Conservation (phyloP, 495 filamentous ascomycete genomes). For the Aspergillus steynii region DNA sequence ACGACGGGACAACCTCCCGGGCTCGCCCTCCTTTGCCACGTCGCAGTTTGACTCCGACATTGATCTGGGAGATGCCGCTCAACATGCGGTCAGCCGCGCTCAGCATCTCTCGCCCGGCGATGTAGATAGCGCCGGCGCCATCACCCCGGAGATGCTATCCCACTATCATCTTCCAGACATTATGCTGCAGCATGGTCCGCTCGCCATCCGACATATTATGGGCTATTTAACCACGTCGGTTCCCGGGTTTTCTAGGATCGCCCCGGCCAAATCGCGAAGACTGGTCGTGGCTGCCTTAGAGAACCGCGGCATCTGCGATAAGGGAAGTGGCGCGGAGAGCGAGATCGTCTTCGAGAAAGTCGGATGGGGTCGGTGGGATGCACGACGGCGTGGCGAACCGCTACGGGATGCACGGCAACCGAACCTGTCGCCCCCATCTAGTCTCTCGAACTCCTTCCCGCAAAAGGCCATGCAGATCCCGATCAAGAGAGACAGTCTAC, state of each 20-base stretch:
- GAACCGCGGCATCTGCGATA: conserved; percentile 63
- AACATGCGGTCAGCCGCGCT: conserved; percentile 43
- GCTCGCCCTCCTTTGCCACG: conserved; percentile 51
- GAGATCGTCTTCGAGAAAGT: conserved; percentile 94
- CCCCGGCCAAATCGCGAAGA: conserved; percentile 87
- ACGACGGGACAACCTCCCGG: conserved; percentile 42
- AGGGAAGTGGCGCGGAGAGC: conserved; percentile 63
- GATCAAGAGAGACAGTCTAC: conserved; percentile 50
- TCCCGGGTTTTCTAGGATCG: conserved; percentile 88
- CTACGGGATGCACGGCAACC: conserved; percentile 45
- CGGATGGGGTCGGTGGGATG: conserved; percentile 97
- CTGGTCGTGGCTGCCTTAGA: conserved; percentile 84
- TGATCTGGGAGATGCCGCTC: conserved; percentile 69
- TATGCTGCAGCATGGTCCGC: conserved; percentile 80
- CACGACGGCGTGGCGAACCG: conserved; percentile 67
- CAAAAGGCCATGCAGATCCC: conserved; percentile 68
- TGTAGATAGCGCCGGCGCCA: conserved; percentile 73
- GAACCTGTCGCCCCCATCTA: conserved; percentile 46
- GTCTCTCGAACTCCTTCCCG: conserved; percentile 50
- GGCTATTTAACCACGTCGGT: conserved; percentile 88
- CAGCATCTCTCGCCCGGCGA: conserved; percentile 39
- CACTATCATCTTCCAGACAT: conserved; percentile 92
- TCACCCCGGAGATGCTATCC: conserved; percentile 83
- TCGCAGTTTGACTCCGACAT: conserved; percentile 84
- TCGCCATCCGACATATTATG: conserved; percentile 95